Evolutionary conservation across 2,329 filamentous ascomycete species (phyloP), one percentile per base, ranked within the genome.

Genomic region (Sporothrix luriei): DNA sequence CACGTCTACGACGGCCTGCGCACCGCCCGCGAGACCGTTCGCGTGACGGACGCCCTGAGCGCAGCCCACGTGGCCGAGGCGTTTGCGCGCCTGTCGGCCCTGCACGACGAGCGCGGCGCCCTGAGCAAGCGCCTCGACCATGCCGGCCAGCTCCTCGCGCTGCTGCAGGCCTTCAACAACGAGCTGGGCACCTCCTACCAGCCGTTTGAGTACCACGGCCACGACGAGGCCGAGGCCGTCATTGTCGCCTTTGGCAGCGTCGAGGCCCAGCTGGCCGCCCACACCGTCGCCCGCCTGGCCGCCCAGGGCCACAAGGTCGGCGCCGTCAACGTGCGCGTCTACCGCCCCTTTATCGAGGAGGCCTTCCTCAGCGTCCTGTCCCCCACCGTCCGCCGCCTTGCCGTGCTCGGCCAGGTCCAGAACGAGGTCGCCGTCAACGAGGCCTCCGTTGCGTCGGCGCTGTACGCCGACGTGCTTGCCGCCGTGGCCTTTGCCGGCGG

Each of bases 331-430:
- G 94, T 98, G 61, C 91, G 95, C 73, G 86, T 99, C 69, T 99
- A 98, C 84, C 89, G 94, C 55, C 95, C 95, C 19, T 98, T 99
- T 77, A 88, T 95, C 43, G 95, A 99, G 81, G 93, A 97, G 78
- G 91, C 92, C 66, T 98, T 99, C 84, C 83, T 98, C 73, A 88
- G 90, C 74, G 87, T 87, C 13, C 86, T 99, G 38, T 93, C 95
- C 46, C 84, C 88, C 74, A 91, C 91, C 48, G 87, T 90, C 61
- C 88, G 87, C 80, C 91, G 86, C 72, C 85, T 99, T 73, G 90
- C 90, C 49, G 93, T 98, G 24, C 87, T 99, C 6, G 95, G 95
- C 68, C 95, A 99, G 79, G 94, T 99, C 74, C 81, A 85, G 72
- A 89, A 91, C 74, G 86, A 91, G 73, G 82, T 87, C 71, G 88